These are phyloP conservation scores for Solanum dulcamara DNA, from an alignment of 257 asterid genomes.

Conservation along the genomic window DNA sequence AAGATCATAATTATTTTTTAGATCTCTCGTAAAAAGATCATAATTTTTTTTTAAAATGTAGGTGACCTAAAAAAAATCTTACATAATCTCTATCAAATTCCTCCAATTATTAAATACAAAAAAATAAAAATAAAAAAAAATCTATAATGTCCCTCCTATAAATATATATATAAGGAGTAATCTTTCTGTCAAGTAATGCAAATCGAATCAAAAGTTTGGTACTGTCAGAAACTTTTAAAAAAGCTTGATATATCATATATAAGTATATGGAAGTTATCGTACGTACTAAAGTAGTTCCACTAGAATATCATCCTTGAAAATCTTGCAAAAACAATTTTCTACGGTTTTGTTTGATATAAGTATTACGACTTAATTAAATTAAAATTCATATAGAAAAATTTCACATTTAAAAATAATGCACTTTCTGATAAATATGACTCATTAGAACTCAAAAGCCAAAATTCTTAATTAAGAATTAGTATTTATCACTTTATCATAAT, in stretches of 20 bases:
- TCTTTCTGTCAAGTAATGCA: background rate
- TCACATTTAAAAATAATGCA: background rate
- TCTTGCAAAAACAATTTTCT: background rate
- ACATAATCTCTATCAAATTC: background rate
- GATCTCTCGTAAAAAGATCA: no score
- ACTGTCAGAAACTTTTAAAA: background rate
- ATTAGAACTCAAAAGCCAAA: background rate
- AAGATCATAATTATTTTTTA: background rate
- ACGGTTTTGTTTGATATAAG: rapidly evolving
- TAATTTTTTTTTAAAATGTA: no score
- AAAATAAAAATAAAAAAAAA: no score
- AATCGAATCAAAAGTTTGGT: background rate
- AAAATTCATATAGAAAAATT: background rate
- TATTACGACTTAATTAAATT: background rate
- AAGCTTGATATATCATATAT: background rate
- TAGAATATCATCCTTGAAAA: background rate
- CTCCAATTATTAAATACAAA: background rate
- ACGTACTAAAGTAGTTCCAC: background rate
- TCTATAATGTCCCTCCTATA: background rate
- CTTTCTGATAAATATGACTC: background rate
- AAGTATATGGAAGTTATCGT: background rate
- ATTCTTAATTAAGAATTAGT: background rate
- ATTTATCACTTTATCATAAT: background rate
- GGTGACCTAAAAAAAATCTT: background rate
- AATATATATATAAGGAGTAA: background rate